A percentile compares a stretch with the other conserved stretches of the same genome.
Evolutionary conservation across 768 basidiomycete species (phyloP).

Genomic region (Agaricus subrufescens): DNA sequence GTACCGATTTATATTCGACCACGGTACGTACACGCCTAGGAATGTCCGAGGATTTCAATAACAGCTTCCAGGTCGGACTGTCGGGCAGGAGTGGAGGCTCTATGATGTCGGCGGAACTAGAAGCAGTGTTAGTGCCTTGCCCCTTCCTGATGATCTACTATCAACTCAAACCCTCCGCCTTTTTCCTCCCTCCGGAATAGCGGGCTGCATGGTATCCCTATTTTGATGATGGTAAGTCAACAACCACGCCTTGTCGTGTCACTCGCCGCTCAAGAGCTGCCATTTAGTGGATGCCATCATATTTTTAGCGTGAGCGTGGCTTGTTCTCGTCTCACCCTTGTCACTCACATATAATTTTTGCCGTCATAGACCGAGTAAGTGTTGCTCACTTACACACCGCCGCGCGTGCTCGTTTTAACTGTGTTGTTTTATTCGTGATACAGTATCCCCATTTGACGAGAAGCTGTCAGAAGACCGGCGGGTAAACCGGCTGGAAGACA

Average conservation of each 20-base stretch:
- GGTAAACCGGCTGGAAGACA: slow-evolving; percentile 76
- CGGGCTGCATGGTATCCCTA: slow-evolving; percentile 75
- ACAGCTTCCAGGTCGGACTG: slow-evolving; percentile 40
- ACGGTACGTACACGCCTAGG: slow-evolving; percentile 36
- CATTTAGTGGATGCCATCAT: slow-evolving; percentile 69
- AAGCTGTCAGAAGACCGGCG: slow-evolving; percentile 62
- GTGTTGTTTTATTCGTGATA: slow-evolving; percentile 8
- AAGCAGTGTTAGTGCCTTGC: slow-evolving; percentile 45
- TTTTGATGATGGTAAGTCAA: slow-evolving; percentile 61
- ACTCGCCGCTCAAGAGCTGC: neutral
- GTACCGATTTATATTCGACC: slow-evolving; percentile 60
- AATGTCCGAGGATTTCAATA: neutral
- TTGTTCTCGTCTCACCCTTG: neutral
- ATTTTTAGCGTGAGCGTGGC: slow-evolving; percentile 58
- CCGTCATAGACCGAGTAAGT: slow-evolving; percentile 36
- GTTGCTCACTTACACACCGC: neutral
- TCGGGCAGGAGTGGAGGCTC: slow-evolving; percentile 71
- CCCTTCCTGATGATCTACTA: neutral
- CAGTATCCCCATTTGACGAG: slow-evolving; percentile 81
- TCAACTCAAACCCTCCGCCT: slow-evolving; percentile 6
- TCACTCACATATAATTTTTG: slow-evolving; percentile 6
- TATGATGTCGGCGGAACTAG: slow-evolving; percentile 81
- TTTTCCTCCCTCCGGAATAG: slow-evolving; percentile 26
- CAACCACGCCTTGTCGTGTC: neutral
- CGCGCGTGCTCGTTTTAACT: neutral